Percentiles rank a stretch among this genome's conserved stretches.
phyloP scores from a whole-genome alignment of 1,139 yeast species.

The Scheffersomyces segobiensis region DNA sequence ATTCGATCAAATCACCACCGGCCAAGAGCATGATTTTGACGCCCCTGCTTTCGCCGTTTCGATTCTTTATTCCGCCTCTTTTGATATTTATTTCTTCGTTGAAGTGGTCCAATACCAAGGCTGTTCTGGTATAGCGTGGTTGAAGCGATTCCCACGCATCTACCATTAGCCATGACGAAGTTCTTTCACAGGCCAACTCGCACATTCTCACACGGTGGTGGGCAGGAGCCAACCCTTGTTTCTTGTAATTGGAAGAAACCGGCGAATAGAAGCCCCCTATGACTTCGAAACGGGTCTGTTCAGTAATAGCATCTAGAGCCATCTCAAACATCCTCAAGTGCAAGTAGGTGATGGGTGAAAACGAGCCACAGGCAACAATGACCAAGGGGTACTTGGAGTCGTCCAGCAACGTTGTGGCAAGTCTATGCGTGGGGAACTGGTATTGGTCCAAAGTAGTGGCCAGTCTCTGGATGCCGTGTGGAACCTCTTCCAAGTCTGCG shows the following conservation, averaged over 20 bases:
- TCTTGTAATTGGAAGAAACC: slow-evolving; percentile 89
- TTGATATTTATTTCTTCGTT: slow-evolving; percentile 91
- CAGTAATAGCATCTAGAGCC: slow-evolving; percentile 94
- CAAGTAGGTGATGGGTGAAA: slow-evolving; percentile 91
- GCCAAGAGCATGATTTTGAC: slow-evolving; percentile 95
- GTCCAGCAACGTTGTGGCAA: slow-evolving; percentile 70
- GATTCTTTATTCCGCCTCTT: slow-evolving; percentile 79
- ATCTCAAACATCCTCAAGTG: slow-evolving; percentile 97
- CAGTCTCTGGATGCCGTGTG: slow-evolving; percentile 88
- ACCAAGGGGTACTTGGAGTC: slow-evolving; percentile 85
- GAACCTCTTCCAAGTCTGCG: slow-evolving; percentile 95
- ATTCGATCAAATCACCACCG: slow-evolving; percentile 95
- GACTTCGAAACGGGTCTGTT: slow-evolving; percentile 90
- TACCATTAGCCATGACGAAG: slow-evolving; percentile 97
- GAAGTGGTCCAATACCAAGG: slow-evolving; percentile 93
- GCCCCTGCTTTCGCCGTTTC: slow-evolving; percentile 76
- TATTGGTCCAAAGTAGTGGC: slow-evolving; percentile 69
- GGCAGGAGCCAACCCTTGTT: slow-evolving; percentile 89
- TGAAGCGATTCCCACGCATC: slow-evolving; percentile 99
- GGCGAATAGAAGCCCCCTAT: slow-evolving; percentile 98
- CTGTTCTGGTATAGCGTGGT: slow-evolving; percentile 88
- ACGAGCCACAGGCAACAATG: slow-evolving; percentile 95
- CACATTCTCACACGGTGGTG: slow-evolving; percentile 95
- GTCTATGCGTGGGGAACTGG: slow-evolving; percentile 81
- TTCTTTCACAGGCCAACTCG: slow-evolving; percentile 95